These are phyloP conservation scores for Crotalaria pallida DNA, from an alignment of 306 rosid species.

Conservation along the genomic window DNA sequence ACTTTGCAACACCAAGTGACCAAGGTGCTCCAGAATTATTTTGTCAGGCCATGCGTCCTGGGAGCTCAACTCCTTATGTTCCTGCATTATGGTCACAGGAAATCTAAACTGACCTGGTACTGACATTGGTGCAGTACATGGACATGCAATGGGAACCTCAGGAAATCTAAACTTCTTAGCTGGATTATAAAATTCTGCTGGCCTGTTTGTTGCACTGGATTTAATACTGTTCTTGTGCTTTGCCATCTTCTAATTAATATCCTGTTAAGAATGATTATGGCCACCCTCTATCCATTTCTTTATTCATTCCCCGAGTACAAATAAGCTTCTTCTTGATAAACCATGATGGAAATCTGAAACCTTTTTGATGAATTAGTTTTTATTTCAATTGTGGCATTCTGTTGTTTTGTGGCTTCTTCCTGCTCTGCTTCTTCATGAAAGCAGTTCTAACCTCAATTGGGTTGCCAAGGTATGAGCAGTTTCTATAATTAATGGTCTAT, in stretches of 20 bases:
- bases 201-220: background rate
- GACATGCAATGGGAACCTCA: background rate
- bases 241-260: background rate
- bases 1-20: background rate
- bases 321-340: background rate
- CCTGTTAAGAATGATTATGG: background rate
- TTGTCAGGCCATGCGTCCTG: background rate
- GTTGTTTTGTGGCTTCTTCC: conserved; percentile 65
- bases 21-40: background rate
- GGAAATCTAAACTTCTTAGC: background rate
- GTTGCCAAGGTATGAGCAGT: conserved; percentile 53
- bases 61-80: background rate
- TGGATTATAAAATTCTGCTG: background rate
- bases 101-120: background rate
- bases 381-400: background rate
- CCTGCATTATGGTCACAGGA: background rate
- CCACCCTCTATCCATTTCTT: background rate
- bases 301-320: background rate
- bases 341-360: background rate
- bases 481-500: background rate
- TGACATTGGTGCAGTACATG: background rate
- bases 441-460: conserved; percentile 64
- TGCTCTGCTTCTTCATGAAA: conserved; percentile 63
- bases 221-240: background rate
- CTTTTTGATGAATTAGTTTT: background rate